Conservation (phyloP, 331 rosid genomes). For the Cucumis variabilis region DNA sequence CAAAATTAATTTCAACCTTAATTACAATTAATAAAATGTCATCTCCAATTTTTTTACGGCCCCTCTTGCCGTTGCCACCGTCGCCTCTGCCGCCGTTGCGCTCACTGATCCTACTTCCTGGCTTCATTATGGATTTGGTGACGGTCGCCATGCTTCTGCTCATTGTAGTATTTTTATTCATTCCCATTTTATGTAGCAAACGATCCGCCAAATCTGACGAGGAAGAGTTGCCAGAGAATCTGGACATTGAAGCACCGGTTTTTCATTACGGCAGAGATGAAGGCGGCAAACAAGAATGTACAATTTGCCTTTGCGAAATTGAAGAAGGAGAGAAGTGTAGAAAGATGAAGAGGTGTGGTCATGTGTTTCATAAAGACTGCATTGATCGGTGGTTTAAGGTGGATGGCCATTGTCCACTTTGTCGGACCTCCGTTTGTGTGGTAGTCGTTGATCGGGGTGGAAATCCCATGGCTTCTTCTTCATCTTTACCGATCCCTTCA, state of each 20-base stretch:
- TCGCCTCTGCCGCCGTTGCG: no score
- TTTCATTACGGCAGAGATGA: background rate
- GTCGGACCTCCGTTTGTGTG: background rate
- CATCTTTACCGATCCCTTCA: no score
- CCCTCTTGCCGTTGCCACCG: no score
- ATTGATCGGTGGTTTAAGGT: conserved; percentile 27
- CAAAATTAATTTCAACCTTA: no score
- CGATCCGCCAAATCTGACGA: background rate
- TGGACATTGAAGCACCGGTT: background rate
- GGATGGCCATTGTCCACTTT: conserved; percentile 10
- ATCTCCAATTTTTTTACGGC: no score
- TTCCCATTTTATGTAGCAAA: background rate
- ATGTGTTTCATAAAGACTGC: conserved; percentile 32
- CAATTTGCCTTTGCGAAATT: conserved; percentile 22
- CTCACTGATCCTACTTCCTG: no score
- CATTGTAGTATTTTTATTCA: background rate
- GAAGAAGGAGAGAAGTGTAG: conserved; percentile 25
- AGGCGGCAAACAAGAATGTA: background rate
- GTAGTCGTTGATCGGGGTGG: background rate
- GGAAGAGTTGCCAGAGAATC: background rate
- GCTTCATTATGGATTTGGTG: no score
- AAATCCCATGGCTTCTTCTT: no score
- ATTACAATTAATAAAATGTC: no score
- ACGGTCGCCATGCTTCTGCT: background rate
- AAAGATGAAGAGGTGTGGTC: background rate